These are phyloP conservation scores for Candida chauliodis DNA, from an alignment of 805 yeast genomes.

Conservation along the genomic window DNA sequence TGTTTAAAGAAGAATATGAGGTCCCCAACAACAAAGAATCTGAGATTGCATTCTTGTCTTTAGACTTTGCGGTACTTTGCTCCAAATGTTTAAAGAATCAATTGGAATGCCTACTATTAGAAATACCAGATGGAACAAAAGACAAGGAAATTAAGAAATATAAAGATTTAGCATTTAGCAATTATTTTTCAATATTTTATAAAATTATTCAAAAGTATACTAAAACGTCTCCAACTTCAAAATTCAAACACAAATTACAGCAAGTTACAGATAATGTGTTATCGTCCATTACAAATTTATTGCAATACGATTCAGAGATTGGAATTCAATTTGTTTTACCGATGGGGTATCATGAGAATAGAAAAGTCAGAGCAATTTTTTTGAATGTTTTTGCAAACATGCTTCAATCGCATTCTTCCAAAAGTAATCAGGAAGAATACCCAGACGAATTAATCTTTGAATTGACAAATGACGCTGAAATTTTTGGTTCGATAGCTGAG, in stretches of 20 bases:
- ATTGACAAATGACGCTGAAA: conserved; percentile 28
- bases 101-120: conserved; percentile 55
- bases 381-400: conserved; percentile 75
- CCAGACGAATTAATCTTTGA: conserved; percentile 22
- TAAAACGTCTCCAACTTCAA: conserved; percentile 14
- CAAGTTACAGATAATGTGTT: conserved; percentile 61
- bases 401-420: conserved; percentile 33
- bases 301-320: conserved; percentile 70
- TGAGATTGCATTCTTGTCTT: conserved; percentile 46
- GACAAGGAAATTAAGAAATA: conserved; percentile 52
- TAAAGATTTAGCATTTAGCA: conserved; percentile 61
- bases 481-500: conserved; percentile 51
- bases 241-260: conserved; percentile 51
- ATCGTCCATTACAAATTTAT: conserved; percentile 60
- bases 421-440: conserved; percentile 23
- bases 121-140: conserved; percentile 52
- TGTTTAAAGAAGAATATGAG: conserved; percentile 24
- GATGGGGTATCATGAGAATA: conserved; percentile 69
- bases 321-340: conserved; percentile 76
- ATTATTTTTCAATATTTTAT: conserved; percentile 62
- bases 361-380: conserved; percentile 65
- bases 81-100: conserved; percentile 55
- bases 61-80: conserved; percentile 64
- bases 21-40: conserved; percentile 17
- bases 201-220: conserved; percentile 48